Conservation (phyloP, 2,329 filamentous ascomycete species). For the Hymenoscyphus fraxineus region DNA sequence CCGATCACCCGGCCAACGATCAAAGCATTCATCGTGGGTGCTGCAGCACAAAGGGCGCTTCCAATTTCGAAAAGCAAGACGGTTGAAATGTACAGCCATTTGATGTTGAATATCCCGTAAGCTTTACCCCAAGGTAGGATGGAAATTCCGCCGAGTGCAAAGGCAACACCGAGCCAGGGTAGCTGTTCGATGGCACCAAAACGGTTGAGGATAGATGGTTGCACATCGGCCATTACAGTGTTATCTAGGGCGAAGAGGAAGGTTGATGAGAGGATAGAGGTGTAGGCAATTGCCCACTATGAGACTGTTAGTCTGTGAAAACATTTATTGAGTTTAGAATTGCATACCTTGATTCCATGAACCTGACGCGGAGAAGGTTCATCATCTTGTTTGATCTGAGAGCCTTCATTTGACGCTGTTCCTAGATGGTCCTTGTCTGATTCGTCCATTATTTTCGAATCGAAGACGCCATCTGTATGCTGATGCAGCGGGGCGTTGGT, state of each 20-base stretch:
- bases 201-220: conserved; percentile 4
- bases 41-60: conserved; percentile 35
- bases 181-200: conserved; percentile 39
- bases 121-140: conserved; percentile 36
- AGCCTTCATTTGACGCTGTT: background rate
- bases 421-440: background rate
- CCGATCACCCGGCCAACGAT: conserved; percentile 37
- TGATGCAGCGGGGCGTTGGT: background rate
- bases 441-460: background rate
- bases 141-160: conserved; percentile 42
- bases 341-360: background rate
- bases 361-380: background rate
- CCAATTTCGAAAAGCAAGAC: conserved; percentile 34
- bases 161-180: conserved; percentile 41
- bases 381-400: background rate
- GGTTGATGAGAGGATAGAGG: conserved; percentile 31
- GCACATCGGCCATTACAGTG: conserved; percentile 4
- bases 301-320: background rate
- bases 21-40: conserved; percentile 40
- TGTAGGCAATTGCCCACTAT: conserved; percentile 27
- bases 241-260: conserved; percentile 32
- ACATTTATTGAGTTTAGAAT: background rate
- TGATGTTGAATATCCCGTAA: conserved; percentile 35
- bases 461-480: background rate
- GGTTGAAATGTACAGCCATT: conserved; percentile 33